Percentiles rank a stretch among this genome's conserved stretches.
Evolutionary conservation across 2,329 filamentous ascomycete species (phyloP).

Genomic region (Phialophora chinensis): DNA sequence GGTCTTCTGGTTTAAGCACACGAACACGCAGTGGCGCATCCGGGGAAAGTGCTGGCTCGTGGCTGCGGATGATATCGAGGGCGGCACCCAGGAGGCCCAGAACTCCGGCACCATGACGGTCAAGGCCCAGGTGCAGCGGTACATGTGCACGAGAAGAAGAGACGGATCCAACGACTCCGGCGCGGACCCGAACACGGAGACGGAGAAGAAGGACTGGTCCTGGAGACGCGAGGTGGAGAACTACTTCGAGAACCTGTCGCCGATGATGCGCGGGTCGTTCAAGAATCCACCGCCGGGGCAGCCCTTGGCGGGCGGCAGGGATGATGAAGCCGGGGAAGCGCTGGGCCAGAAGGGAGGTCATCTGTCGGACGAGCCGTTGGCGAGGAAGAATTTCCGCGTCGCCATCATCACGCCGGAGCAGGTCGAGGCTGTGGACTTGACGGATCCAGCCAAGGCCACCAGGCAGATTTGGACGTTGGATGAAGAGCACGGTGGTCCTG

Average conservation of each 20-base stretch:
- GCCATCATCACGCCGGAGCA: conserved; percentile 83
- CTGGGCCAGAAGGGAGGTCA: conserved; percentile 71
- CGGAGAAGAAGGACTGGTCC: conserved; percentile 64
- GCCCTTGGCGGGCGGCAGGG: conserved; percentile 59
- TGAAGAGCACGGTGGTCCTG: conserved; percentile 50
- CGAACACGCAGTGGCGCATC: conserved; percentile 82
- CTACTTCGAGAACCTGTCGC: conserved; percentile 88
- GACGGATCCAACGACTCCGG: conserved; percentile 30
- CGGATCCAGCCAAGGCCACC: conserved; percentile 65
- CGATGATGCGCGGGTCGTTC: conserved; percentile 77
- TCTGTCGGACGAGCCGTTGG: conserved; percentile 69
- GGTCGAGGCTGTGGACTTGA: conserved; percentile 76
- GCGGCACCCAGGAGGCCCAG: conserved; percentile 54
- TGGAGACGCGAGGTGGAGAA: conserved; percentile 81
- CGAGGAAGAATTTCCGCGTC: conserved; percentile 79
- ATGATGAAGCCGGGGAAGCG: conserved; percentile 51
- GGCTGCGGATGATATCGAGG: conserved; percentile 68
- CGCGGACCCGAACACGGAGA: neutral
- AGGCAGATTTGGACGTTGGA: conserved; percentile 72
- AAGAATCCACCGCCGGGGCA: conserved; percentile 73
- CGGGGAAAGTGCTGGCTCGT: conserved; percentile 78
- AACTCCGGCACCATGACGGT: conserved; percentile 63
- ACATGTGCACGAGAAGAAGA: conserved; percentile 58
- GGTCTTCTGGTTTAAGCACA: conserved; percentile 77
- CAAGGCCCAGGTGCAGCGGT: conserved; percentile 63